Base-by-base conservation (phyloP, 78 protist genomes). In the Dictyostelium intermedium region DNA sequence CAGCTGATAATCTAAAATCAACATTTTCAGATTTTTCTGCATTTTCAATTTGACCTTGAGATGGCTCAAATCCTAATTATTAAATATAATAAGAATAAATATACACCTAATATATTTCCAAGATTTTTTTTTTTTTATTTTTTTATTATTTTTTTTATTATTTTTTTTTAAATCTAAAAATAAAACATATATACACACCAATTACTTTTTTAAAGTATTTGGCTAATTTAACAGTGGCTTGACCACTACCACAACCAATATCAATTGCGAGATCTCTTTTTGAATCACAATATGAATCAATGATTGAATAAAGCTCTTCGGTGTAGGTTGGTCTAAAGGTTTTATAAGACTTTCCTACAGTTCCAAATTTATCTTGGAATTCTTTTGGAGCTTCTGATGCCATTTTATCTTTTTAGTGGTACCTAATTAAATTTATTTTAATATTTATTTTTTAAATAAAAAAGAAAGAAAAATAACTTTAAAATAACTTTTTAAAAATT, bases 251-350 rank as follows among this genome's bases (percentile, higher is more conserved):
- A 66, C 82, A 79, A 9, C 82, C 93, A 27, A 66, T 43, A 80
- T 87, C 93, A 5, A 87, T 9, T 18, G 76, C 69, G 14, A 87
- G 47, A 30, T 78, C 80, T 34, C 83, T 56, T 34, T 63, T 74
- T 14, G 30, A 8, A 10, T 69, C 76, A 14, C n/a, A 20, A 27
- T 20, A n/a, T 5, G 76, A 53, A n/a, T 79, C 77, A 25, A 73
- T 66, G 2, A 32, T 13, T 16, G 80, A 25, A 47, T 39, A 87
- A 14, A 87, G 30, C 20, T 34, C 37, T 2, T 66, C 39, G 1
- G 93, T 85, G 70, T 87, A 87, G 4, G 37, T 10, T 39, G 93
- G 93, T 79, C 93, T 74, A 14, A n/a, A 39, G 1, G 83, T 14
- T 20, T 32, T 20, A 23, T 86, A 86, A 16, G 78, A 13, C 13